Percentiles rank a stretch among this genome's conserved stretches.
Evolutionary conservation across 2,329 filamentous ascomycete species (phyloP).

Genomic region (Clonostachys solani): DNA sequence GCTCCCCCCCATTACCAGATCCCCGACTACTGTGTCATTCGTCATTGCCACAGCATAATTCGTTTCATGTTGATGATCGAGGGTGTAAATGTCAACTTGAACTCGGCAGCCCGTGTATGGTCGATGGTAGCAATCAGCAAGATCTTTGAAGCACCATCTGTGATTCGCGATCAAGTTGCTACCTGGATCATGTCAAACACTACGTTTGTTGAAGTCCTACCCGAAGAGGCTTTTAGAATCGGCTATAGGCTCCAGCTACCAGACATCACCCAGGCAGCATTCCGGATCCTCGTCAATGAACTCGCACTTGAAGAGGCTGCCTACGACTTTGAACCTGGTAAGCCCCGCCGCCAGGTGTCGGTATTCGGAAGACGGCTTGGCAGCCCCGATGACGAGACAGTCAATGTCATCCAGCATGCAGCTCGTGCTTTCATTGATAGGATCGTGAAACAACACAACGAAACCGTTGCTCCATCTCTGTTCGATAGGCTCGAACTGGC

Average conservation of each 20-base stretch:
- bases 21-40: conserved; percentile 58
- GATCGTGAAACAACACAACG: conserved; percentile 21
- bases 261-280: conserved; percentile 41
- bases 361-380: conserved; percentile 42
- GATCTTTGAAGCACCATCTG: conserved; percentile 45
- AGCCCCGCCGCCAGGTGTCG: conserved; percentile 12
- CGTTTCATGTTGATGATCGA: conserved; percentile 56
- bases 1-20: conserved; percentile 28
- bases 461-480: conserved; percentile 24
- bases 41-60: conserved; percentile 61
- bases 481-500: conserved; percentile 18
- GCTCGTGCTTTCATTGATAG: conserved; percentile 46
- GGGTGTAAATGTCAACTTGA: conserved; percentile 47
- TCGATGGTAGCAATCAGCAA: conserved; percentile 61
- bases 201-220: conserved; percentile 58
- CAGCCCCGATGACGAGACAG: conserved; percentile 46
- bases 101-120: conserved; percentile 64
- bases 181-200: conserved; percentile 59
- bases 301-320: conserved; percentile 43
- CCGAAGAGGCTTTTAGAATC: conserved; percentile 57
- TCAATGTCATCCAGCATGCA: conserved; percentile 55
- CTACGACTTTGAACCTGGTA: background rate
- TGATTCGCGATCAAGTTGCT: conserved; percentile 43
- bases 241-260: conserved; percentile 40
- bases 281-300: conserved; percentile 60